Base-by-base conservation (phyloP, 306 rosid species). In the Herpetospermum pedunculosum region DNA sequence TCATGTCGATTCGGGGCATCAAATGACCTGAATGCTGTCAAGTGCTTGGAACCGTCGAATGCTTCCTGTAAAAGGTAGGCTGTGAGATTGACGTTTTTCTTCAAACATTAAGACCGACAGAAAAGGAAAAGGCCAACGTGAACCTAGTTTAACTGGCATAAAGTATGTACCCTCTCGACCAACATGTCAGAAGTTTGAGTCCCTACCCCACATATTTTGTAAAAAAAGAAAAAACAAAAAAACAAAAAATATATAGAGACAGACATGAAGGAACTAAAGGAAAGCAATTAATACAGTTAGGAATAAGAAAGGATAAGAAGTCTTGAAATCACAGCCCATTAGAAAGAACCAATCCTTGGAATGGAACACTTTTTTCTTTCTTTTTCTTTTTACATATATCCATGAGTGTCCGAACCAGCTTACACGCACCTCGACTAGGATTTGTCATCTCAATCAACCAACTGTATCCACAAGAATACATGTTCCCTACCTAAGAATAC, bases 11-110 rank as follows among this genome's bases (percentile, higher is more conserved):
- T 88, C 78, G 25, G 88, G 85, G 77, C 80, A 70, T 83, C 96
- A 70, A 94, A 88, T 76, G 97, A 92, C 60, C 91, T 86, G 81
- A 80, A 80, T 37, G 78, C 73, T 69, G 81, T 81, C 88, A 85
- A 26, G 12, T 87, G 82, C 81, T 80, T 89, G 59, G 81, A 83
- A 74, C 86, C 85, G 70, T 89, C 93, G 21, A 78, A 43, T 15
- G 77, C 82, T 64, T 85, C 98, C 98, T 91, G 85, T 78, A 70
- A 53, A 77, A 25, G 18, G 4, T 5, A 77, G 82, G 77, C 75
- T 77, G 44, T 71, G 23, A 63, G 58, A 23, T 72, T 46, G 53
- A 44, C 72, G 11, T 29, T n/a, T 57, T 58, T 60, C 48, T 68
- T 15, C 32, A 53, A 67, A 35, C 34, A n/a, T 11, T 14, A 28